phyloP scores from a whole-genome alignment of 768 basidiomycete species.

The Amanita rimosa region DNA sequence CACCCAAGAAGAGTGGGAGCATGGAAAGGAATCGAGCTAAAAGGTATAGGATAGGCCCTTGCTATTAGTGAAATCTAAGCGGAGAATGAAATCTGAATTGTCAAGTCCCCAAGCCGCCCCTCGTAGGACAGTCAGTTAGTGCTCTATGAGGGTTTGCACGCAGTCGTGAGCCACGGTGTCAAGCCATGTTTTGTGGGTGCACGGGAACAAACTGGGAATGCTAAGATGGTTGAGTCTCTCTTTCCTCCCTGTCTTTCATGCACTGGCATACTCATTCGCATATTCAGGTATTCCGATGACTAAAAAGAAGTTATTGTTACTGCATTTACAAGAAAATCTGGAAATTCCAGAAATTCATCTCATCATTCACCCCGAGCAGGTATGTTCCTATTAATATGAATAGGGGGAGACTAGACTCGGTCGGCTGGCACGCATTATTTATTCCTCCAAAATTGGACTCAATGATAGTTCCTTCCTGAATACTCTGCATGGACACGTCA shows the following conservation, averaged over 20 bases:
- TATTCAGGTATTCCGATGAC: constrained; percentile 81
- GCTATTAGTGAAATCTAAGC: constrained; percentile 11
- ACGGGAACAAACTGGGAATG: constrained; percentile 59
- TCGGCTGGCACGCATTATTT: constrained; percentile 47
- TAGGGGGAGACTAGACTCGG: constrained; percentile 25
- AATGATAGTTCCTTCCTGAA: constrained; percentile 91
- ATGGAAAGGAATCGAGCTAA: neutral
- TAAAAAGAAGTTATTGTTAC: constrained; percentile 94
- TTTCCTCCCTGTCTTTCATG: neutral
- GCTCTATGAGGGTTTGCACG: constrained; percentile 92
- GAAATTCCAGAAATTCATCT: constrained; percentile 97
- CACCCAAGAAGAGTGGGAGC: neutral
- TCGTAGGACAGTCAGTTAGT: constrained; percentile 1
- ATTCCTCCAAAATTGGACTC: constrained; percentile 62
- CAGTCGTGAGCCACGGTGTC: constrained; percentile 89
- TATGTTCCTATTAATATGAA: constrained; percentile 9
- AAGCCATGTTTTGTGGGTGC: constrained; percentile 97
- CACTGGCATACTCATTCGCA: neutral
- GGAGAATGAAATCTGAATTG: constrained; percentile 7
- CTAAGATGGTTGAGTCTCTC: constrained; percentile 52
- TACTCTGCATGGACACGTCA: constrained; percentile 85
- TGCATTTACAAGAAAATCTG: constrained; percentile 97
- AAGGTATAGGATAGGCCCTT: neutral
- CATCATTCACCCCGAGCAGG: constrained; percentile 82
- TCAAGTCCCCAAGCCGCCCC: neutral